Evolutionary conservation across 129 eudicot genomes (phyloP).

Genomic region (Flaveria bidentis): DNA sequence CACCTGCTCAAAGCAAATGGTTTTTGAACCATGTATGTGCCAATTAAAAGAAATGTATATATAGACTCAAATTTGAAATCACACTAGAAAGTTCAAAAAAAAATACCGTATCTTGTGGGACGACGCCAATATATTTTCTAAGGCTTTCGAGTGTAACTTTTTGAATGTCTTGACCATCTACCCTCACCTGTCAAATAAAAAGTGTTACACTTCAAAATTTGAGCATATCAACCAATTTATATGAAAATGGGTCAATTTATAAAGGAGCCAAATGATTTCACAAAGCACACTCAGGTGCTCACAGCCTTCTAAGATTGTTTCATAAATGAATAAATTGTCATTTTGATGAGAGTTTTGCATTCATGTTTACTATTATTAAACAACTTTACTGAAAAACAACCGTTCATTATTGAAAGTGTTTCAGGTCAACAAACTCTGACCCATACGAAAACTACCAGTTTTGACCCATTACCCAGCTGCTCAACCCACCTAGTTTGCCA

Average conservation of each 20-base stretch:
- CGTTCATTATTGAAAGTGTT: neutral
- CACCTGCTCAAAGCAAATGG: slow-evolving; percentile 55
- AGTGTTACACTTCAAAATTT: slow-evolving; percentile 15
- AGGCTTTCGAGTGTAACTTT: slow-evolving; percentile 82
- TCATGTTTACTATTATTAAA: neutral
- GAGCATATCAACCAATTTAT: neutral
- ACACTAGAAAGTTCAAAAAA: neutral
- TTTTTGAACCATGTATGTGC: slow-evolving; percentile 9
- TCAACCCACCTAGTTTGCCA: neutral
- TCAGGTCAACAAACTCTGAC: neutral
- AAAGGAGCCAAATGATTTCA: neutral
- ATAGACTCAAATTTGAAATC: neutral
- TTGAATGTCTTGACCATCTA: slow-evolving; percentile 87
- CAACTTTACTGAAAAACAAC: neutral
- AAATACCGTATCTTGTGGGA: slow-evolving; percentile 96
- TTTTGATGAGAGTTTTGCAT: neutral
- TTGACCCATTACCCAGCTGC: neutral
- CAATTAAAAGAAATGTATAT: slow-evolving; percentile 3
- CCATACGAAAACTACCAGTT: neutral
- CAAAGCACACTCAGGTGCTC: neutral
- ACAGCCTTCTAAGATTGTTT: neutral
- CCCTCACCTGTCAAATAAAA: slow-evolving; percentile 56
- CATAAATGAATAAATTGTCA: neutral
- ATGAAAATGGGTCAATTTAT: slow-evolving; percentile 4
- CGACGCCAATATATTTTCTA: slow-evolving; percentile 83